Percentiles rank a stretch among this genome's conserved stretches.
phyloP scores from a whole-genome alignment of 2,329 filamentous ascomycete species.

The Arthrobotrys iridis region DNA sequence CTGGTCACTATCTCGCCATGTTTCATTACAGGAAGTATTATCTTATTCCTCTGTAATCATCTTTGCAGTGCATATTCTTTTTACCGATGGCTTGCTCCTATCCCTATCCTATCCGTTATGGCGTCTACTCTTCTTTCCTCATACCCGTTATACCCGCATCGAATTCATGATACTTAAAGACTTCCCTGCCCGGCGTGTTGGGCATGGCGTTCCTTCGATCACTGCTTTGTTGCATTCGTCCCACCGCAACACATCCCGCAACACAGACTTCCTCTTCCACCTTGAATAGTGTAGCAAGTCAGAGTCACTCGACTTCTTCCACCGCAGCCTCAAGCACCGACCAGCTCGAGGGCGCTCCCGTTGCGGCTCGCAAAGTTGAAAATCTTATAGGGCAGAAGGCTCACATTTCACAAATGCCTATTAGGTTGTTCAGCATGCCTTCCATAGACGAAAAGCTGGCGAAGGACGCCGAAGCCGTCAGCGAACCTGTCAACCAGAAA shows the following conservation, averaged over 20 bases:
- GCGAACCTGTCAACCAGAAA: conserved; percentile 23
- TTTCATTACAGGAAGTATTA: conserved; percentile 53
- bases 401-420: conserved; percentile 51
- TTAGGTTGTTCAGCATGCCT: conserved; percentile 52
- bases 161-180: conserved; percentile 32
- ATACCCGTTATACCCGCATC: conserved; percentile 26
- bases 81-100: conserved; percentile 14
- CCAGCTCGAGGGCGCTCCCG: conserved; percentile 27
- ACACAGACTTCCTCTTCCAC: conserved; percentile 2
- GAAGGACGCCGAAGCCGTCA: conserved; percentile 21
- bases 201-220: conserved; percentile 47
- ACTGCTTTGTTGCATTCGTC: conserved; percentile 45
- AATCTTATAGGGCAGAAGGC: conserved; percentile 24
- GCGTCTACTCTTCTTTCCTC: conserved; percentile 7
- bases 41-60: conserved; percentile 21
- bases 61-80: conserved; percentile 3
- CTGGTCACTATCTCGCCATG: conserved; percentile 42
- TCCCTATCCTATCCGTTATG: conserved; percentile 16
- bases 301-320: conserved; percentile 20
- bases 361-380: conserved; percentile 34
- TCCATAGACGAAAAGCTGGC: conserved; percentile 54
- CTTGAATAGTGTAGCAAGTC: conserved; percentile 17
- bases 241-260: conserved; percentile 33
- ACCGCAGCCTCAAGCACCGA: conserved; percentile 32
- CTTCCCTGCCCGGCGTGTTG: conserved; percentile 35